A percentile compares a stretch with the other conserved stretches of the same genome.
Conservation (phyloP, 2,329 filamentous ascomycete species). For the Sordariomycetes sp. region DNA sequence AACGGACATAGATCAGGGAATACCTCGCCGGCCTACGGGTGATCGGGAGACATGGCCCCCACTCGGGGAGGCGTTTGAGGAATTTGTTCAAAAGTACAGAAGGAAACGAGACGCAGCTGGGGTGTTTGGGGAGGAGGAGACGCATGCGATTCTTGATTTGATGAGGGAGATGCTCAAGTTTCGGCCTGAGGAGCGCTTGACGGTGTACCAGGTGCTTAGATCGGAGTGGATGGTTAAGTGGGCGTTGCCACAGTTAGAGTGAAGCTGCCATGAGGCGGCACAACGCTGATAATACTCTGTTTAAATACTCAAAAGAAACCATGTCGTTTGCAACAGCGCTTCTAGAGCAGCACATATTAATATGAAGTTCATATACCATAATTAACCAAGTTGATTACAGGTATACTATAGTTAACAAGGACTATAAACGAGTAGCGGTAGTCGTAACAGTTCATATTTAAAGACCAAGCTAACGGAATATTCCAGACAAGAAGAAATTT, state of each 20-base stretch:
- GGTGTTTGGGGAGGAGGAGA: constrained; percentile 11
- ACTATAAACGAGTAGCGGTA: no score
- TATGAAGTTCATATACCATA: no score
- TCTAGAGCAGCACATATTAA: no score
- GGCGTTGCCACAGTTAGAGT: constrained; percentile 6
- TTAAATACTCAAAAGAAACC: no score
- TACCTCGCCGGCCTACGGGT: background rate
- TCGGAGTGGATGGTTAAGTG: constrained; percentile 23
- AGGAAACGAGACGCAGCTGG: constrained; percentile 7
- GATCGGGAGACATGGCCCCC: constrained; percentile 10
- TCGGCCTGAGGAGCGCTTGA: constrained; percentile 15
- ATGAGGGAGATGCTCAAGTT: constrained; percentile 19
- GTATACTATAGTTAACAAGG: no score
- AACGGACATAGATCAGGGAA: background rate
- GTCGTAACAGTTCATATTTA: no score
- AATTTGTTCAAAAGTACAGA: constrained; percentile 12
- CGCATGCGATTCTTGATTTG: constrained; percentile 13
- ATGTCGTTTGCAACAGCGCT: no score
- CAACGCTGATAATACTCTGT: background rate
- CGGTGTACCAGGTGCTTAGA: constrained; percentile 15
- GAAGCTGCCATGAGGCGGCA: background rate
- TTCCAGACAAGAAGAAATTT: no score
- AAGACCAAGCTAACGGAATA: no score
- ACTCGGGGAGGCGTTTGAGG: constrained; percentile 16
- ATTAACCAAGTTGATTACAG: no score